Evolutionary conservation across 441 rosid species (phyloP).

Genomic region (Theobroma grandiflorum): DNA sequence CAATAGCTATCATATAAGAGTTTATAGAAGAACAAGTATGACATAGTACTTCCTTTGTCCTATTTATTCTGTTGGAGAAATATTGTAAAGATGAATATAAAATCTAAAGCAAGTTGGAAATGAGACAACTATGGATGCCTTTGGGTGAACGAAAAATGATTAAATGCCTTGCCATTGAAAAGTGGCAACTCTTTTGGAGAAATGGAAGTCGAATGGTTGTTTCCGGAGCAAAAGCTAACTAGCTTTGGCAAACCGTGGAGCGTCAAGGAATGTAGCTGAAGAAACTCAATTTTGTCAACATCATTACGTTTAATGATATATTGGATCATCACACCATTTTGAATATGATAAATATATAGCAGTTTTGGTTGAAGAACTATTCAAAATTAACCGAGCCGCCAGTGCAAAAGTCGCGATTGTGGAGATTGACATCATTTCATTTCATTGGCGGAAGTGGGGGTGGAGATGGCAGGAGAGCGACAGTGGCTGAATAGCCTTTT

Average conservation of each 20-base stretch:
- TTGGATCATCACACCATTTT: not conserved
- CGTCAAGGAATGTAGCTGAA: not conserved
- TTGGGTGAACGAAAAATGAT: not conserved
- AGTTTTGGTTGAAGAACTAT: no score
- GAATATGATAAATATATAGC: not conserved
- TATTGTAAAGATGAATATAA: not conserved
- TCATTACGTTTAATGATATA: not conserved
- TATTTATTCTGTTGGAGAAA: no score
- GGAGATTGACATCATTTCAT: no score
- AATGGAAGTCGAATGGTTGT: not conserved
- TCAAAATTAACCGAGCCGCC: no score
- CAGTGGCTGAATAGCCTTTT: no score
- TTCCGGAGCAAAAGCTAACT: constrained; percentile 10
- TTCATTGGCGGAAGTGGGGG: no score
- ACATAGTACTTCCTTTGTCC: no score
- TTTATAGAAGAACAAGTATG: no score
- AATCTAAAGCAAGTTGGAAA: not conserved
- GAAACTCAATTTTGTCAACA: not conserved
- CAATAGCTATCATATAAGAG: no score
- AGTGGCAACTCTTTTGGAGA: not conserved
- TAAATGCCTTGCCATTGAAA: constrained; percentile 20
- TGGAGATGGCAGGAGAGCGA: no score
- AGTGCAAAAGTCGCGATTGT: no score
- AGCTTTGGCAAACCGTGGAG: constrained; percentile 18
- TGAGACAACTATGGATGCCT: not conserved